Conservation (phyloP, 306 rosid genomes). For the Begonia masoniana region DNA sequence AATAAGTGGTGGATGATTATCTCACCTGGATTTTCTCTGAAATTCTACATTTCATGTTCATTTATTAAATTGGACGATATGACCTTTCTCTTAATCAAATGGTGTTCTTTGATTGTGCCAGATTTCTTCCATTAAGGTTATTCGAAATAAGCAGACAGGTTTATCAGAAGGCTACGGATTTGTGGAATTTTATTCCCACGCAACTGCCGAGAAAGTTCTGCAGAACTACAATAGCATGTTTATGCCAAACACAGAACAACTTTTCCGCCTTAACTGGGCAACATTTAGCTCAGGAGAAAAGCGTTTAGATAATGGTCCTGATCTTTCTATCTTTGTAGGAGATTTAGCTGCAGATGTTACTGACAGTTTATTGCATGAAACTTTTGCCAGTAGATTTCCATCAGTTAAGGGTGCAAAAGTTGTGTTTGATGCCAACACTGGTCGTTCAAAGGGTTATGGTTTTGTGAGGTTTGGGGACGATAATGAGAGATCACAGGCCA, state of each 20-base stretch:
- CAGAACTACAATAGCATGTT: conserved; percentile 48
- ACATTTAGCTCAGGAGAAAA: conserved; percentile 81
- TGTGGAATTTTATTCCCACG: conserved; percentile 70
- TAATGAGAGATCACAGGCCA: conserved; percentile 65
- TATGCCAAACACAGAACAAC: conserved; percentile 84
- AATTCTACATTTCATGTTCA: too few relatives aligned
- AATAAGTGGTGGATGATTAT: too few relatives aligned
- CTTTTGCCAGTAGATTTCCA: conserved; percentile 61
- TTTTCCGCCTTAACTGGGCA: conserved; percentile 94
- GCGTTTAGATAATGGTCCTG: conserved; percentile 77
- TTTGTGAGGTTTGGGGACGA: conserved; percentile 97
- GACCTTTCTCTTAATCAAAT: background rate
- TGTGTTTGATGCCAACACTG: conserved; percentile 89
- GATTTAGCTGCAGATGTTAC: conserved; percentile 94
- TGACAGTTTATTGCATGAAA: conserved; percentile 68
- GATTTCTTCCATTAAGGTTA: conserved; percentile 75
- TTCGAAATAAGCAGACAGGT: conserved; percentile 83
- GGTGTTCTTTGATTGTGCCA: conserved; percentile 19
- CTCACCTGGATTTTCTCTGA: too few relatives aligned
- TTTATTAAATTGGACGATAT: background rate
- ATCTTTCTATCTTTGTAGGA: conserved; percentile 92
- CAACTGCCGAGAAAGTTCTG: conserved; percentile 73
- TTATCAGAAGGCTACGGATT: conserved; percentile 91
- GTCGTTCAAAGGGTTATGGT: conserved; percentile 96
- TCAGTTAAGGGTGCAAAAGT: conserved; percentile 94